These are phyloP conservation scores for Anthracocystis panici-leucophaei DNA, from an alignment of 1,284 basidiomycete species.

Conservation along the genomic window DNA sequence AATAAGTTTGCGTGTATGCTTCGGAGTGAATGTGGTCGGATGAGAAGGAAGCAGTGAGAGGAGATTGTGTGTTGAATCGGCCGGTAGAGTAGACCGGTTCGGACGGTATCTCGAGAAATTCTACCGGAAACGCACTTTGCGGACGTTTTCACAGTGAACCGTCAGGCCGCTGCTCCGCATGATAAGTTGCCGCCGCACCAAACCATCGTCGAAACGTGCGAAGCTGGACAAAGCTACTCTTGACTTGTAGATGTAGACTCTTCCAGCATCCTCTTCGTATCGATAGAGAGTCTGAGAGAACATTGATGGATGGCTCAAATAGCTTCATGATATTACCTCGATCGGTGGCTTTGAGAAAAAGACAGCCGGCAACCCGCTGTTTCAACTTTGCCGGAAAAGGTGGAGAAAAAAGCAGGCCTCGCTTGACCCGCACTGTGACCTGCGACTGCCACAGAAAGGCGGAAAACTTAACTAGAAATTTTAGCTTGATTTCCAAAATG, in stretches of 20 bases:
- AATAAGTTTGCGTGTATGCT: neutral
- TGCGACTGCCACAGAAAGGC: neutral
- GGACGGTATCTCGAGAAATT: slow-evolving; percentile 7
- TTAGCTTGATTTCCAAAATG: slow-evolving; percentile 1
- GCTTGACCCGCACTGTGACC: neutral
- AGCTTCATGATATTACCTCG: too few species aligned
- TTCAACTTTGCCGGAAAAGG: slow-evolving; percentile 13
- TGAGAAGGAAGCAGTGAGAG: neutral
- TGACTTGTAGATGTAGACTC: too few species aligned
- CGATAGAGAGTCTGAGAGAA: too few species aligned
- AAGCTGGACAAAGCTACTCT: too few species aligned
- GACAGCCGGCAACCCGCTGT: slow-evolving; percentile 7
- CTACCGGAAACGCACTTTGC: slow-evolving; percentile 1
- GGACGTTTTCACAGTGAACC: slow-evolving; percentile 9
- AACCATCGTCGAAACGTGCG: slow-evolving; percentile 4
- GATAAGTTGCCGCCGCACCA: neutral
- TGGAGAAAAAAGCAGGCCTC: slow-evolving; percentile 6
- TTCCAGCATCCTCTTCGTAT: too few species aligned
- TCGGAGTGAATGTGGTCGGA: neutral
- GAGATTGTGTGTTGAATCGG: neutral
- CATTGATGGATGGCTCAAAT: too few species aligned
- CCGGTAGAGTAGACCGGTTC: slow-evolving; percentile 3
- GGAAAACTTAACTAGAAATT: neutral
- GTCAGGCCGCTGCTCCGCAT: neutral
- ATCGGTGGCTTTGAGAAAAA: too few species aligned